Percentiles rank a stretch among this genome's conserved stretches.
phyloP scores from a whole-genome alignment of 202 grass and related monocot species.

The Zizania palustris region DNA sequence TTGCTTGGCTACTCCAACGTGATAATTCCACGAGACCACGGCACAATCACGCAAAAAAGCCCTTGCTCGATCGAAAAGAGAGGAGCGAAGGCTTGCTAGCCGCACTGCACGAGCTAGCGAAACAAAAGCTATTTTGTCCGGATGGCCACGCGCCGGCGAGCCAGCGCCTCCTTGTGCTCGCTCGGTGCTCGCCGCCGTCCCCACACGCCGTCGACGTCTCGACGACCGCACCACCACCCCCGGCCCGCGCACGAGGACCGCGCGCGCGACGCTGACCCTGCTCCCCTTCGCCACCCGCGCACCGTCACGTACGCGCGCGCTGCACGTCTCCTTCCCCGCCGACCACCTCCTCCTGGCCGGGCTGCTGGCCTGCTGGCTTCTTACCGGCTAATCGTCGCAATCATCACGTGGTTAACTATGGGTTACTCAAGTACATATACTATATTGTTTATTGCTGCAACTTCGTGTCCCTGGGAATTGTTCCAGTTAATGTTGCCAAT shows the following conservation, averaged over 20 bases:
- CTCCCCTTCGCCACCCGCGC: conserved; percentile 8
- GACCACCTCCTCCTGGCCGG: not conserved
- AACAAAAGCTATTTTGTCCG: not conserved
- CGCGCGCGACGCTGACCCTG: conserved; percentile 33
- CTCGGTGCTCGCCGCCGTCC: conserved; percentile 25
- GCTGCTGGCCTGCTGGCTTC: not conserved
- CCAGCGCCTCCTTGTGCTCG: conserved; percentile 8
- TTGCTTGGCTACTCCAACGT: not conserved
- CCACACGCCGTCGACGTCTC: conserved; percentile 22
- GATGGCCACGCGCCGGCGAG: conserved; percentile 38
- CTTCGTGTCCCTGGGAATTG: not conserved
- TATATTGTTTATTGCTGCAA: not conserved
- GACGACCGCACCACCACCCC: conserved; percentile 22
- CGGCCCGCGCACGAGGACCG: conserved; percentile 28
- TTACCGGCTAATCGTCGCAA: not conserved
- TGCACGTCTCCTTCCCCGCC: not conserved
- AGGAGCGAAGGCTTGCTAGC: not conserved
- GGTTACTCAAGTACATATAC: not conserved
- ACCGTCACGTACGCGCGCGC: conserved; percentile 18
- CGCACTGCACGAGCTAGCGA: not conserved
- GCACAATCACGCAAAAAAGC: not conserved
- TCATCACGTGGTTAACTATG: not conserved
- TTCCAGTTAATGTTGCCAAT: too few relatives aligned
- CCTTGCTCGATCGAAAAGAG: too few relatives aligned
- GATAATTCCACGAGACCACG: not conserved